phyloP scores from a whole-genome alignment of 805 yeast genomes.

The Ogataea siamensis region DNA sequence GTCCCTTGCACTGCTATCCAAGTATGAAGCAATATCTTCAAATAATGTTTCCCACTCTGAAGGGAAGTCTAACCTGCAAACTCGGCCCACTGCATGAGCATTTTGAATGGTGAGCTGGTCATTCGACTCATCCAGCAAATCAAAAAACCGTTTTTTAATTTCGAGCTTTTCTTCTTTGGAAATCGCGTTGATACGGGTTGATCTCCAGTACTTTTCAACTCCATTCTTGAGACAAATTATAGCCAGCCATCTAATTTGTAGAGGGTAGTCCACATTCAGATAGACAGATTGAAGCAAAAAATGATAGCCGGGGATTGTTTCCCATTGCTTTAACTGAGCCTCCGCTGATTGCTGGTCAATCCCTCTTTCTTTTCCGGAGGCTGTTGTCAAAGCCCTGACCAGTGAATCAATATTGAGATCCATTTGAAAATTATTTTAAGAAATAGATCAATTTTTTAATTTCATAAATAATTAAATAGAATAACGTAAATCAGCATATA shows the following conservation, averaged over 20 bases:
- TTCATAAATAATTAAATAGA: background rate
- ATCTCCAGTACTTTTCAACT: conserved; percentile 80
- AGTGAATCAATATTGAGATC: conserved; percentile 30
- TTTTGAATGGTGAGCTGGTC: conserved; percentile 76
- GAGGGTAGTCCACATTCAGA: conserved; percentile 52
- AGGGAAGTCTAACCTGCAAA: conserved; percentile 85
- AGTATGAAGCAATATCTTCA: conserved; percentile 51
- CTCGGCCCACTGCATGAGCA: conserved; percentile 76
- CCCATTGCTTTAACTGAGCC: conserved; percentile 67
- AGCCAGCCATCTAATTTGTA: conserved; percentile 81
- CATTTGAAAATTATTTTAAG: conserved; percentile 11
- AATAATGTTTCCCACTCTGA: conserved; percentile 80
- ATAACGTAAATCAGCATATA: too few relatives aligned
- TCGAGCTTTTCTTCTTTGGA: conserved; percentile 65
- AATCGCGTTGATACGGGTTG: conserved; percentile 52
- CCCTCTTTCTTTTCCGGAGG: conserved; percentile 50
- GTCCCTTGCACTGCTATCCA: conserved; percentile 47
- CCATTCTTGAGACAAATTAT: conserved; percentile 88
- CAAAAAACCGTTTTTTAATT: conserved; percentile 58
- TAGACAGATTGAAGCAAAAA: conserved; percentile 48
- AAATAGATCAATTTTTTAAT: conserved; percentile 1
- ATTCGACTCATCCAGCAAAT: conserved; percentile 62
- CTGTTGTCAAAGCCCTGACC: conserved; percentile 43
- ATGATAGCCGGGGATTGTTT: conserved; percentile 42
- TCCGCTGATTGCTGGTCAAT: conserved; percentile 64